These are phyloP conservation scores for Eugenia klotzschiana DNA, from an alignment of 441 rosid species.

Conservation along the genomic window DNA sequence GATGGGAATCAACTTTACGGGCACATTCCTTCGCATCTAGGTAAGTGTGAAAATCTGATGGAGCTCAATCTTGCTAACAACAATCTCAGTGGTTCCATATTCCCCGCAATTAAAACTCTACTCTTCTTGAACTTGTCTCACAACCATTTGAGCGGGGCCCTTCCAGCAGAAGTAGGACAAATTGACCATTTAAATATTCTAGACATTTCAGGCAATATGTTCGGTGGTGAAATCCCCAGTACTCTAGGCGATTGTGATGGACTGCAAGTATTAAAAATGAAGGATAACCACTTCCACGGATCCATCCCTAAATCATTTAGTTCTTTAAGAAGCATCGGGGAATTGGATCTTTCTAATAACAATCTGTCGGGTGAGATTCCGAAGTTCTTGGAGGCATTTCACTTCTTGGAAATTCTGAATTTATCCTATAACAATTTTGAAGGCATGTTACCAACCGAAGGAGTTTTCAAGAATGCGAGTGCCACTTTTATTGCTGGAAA, in stretches of 20 bases:
- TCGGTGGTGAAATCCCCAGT: background rate
- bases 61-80: fast-evolving
- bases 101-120: background rate
- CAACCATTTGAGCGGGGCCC: background rate
- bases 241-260: background rate
- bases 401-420: background rate
- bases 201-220: background rate
- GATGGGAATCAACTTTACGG: background rate
- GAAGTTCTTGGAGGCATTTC: background rate
- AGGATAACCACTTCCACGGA: background rate
- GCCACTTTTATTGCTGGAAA: background rate
- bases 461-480: background rate
- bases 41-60: background rate
- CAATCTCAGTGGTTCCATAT: background rate
- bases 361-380: background rate
- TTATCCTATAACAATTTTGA: background rate
- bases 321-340: background rate
- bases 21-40: background rate
- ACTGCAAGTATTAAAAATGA: background rate
- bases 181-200: background rate
- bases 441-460: background rate
- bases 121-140: background rate
- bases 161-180: background rate
- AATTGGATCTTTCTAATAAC: background rate
- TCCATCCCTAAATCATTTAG: background rate